A percentile compares a stretch with the other conserved stretches of the same genome.
These are phyloP conservation scores for Leccinum incarnatum DNA, from an alignment of 768 basidiomycete species.

Conservation along the genomic window DNA sequence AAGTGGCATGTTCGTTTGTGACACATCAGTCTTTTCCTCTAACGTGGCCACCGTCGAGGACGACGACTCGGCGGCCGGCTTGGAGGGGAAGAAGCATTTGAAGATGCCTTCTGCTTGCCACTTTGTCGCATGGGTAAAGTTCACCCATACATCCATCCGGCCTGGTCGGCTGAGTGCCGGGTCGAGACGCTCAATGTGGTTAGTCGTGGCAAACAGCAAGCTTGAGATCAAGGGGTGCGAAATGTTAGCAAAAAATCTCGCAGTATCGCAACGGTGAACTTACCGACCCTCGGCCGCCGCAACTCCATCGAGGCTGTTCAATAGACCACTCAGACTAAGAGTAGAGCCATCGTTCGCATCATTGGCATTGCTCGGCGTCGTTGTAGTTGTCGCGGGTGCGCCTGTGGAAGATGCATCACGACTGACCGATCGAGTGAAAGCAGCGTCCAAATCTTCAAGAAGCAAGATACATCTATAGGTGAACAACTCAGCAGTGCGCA, in stretches of 20 bases:
- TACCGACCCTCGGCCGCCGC: constrained; percentile 85
- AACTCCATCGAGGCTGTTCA: constrained; percentile 85
- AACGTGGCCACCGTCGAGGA: constrained; percentile 10
- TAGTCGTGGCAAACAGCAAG: constrained; percentile 87
- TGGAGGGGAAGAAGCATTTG: constrained; percentile 90
- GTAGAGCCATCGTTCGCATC: constrained; percentile 74
- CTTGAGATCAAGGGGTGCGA: constrained; percentile 36
- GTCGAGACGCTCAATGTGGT: constrained; percentile 91
- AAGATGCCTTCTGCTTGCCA: constrained; percentile 93
- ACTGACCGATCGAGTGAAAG: constrained; percentile 83
- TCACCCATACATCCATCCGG: constrained; percentile 90
- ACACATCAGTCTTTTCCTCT: constrained; percentile 41
- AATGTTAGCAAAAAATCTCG: constrained; percentile 17
- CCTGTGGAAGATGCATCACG: constrained; percentile 82
- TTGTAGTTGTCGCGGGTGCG: constrained; percentile 49
- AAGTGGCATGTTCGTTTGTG: constrained; percentile 64
- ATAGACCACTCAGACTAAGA: constrained; percentile 77
- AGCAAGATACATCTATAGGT: constrained; percentile 77
- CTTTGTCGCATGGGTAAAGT: constrained; percentile 87
- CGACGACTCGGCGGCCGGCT: constrained; percentile 18
- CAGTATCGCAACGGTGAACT: constrained; percentile 29
- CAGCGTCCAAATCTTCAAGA: constrained; percentile 91
- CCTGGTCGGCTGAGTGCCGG: constrained; percentile 86
- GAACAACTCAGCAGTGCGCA: constrained; percentile 12
- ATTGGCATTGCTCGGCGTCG: constrained; percentile 40